phyloP scores from a whole-genome alignment of 441 rosid species.

The Metrosideros polymorpha region DNA sequence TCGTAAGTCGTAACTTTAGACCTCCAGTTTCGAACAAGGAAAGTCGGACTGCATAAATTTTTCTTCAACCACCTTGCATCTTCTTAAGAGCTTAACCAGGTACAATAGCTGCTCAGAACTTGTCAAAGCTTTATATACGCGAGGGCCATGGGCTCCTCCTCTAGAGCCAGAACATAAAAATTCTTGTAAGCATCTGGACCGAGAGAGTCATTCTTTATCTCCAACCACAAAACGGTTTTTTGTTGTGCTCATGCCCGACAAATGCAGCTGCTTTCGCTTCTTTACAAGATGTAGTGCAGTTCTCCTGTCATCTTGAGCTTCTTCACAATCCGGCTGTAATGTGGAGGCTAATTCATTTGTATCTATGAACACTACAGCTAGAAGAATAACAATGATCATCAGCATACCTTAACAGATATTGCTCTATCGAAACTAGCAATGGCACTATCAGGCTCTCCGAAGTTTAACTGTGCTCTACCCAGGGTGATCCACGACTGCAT shows the following conservation, averaged over 20 bases:
- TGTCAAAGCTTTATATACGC: not conserved
- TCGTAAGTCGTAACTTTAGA: not conserved
- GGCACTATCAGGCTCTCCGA: conserved; percentile 80
- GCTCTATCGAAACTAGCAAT: conserved; percentile 64
- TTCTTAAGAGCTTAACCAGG: not conserved
- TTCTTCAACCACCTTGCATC: not conserved
- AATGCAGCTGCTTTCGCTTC: conserved; percentile 65
- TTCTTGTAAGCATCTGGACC: not conserved
- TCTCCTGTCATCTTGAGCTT: conserved; percentile 52
- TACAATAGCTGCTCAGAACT: not conserved
- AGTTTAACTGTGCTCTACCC: conserved; percentile 88
- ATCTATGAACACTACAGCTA: not conserved
- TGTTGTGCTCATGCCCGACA: conserved; percentile 34
- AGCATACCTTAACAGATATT: conserved; percentile 48
- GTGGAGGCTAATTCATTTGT: not conserved
- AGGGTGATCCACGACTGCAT: conserved; percentile 82
- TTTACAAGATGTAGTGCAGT: conserved; percentile 51
- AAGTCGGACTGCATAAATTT: not conserved
- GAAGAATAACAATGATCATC: not conserved
- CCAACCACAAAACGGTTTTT: conserved; percentile 38
- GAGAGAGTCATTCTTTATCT: conserved; percentile 14
- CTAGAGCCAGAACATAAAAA: not conserved
- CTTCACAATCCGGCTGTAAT: conserved; percentile 46
- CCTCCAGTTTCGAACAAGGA: not conserved
- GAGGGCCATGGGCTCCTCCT: not conserved